Percentiles rank a stretch among this genome's conserved stretches.
phyloP scores from a whole-genome alignment of 768 basidiomycete genomes.

The Suillus subaureus region DNA sequence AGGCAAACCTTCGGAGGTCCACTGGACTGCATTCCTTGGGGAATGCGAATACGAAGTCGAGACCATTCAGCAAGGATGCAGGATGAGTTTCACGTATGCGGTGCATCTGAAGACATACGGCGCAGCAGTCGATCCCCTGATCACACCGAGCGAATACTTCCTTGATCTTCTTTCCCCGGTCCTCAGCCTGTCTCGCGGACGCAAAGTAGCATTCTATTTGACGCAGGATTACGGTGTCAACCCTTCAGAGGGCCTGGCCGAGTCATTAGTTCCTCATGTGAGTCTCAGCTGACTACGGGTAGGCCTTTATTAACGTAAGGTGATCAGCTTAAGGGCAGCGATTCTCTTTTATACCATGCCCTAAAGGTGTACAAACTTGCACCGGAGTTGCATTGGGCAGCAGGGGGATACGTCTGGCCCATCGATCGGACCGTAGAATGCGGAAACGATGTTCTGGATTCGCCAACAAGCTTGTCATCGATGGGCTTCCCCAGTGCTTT shows the following conservation, averaged over 20 bases:
- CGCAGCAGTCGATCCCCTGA: constrained; percentile 62
- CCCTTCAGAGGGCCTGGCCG: constrained; percentile 70
- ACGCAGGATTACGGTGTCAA: constrained; percentile 69
- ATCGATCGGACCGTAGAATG: constrained; percentile 70
- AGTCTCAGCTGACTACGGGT: constrained; percentile 28
- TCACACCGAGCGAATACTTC: constrained; percentile 73
- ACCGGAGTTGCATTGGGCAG: constrained; percentile 79
- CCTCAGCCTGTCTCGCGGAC: constrained; percentile 70
- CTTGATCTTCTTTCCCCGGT: constrained; percentile 73
- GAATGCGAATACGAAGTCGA: constrained; percentile 81
- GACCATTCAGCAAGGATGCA: constrained; percentile 67
- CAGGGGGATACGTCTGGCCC: constrained; percentile 84
- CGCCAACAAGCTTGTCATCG: constrained; percentile 18
- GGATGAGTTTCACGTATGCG: constrained; percentile 70
- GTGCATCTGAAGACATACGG: constrained; percentile 72
- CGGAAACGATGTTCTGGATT: constrained; percentile 44
- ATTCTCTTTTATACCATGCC: constrained; percentile 74
- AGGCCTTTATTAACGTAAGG: background rate
- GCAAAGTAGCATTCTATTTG: constrained; percentile 73
- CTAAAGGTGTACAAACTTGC: constrained; percentile 74
- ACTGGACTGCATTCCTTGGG: constrained; percentile 76
- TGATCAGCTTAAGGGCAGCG: constrained; percentile 72
- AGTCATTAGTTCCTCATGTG: constrained; percentile 71
- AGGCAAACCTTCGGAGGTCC: constrained; percentile 65
- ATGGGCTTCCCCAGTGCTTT: constrained; percentile 31